Evolutionary conservation across 2,329 filamentous ascomycete species (phyloP).

Genomic region (Fusarium sp.): DNA sequence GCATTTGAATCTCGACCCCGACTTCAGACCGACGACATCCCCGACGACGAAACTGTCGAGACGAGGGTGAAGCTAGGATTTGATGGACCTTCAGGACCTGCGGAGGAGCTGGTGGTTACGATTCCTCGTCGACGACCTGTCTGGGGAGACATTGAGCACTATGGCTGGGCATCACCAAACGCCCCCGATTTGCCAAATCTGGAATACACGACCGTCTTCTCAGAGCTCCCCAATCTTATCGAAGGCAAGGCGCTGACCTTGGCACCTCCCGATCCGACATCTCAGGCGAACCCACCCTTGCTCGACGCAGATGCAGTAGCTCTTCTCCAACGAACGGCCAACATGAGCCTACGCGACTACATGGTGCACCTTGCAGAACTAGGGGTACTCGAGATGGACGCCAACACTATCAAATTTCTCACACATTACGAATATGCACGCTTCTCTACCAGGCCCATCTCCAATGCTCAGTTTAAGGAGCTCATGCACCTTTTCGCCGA

Average conservation of each 20-base stretch:
- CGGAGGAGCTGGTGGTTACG: slow-evolving; percentile 56
- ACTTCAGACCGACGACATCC: slow-evolving; percentile 35
- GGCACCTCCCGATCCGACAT: slow-evolving; percentile 68
- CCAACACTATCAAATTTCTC: slow-evolving; percentile 73
- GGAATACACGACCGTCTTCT: slow-evolving; percentile 84
- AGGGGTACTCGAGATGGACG: slow-evolving; percentile 65
- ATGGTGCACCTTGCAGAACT: slow-evolving; percentile 76
- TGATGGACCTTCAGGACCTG: slow-evolving; percentile 53
- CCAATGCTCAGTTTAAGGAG: slow-evolving; percentile 77
- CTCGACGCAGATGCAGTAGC: slow-evolving; percentile 77
- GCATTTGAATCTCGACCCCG: slow-evolving; percentile 72
- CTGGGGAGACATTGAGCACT: slow-evolving; percentile 89
- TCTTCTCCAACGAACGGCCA: slow-evolving; percentile 75
- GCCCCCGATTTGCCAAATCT: slow-evolving; percentile 81
- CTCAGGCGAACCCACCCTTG: slow-evolving; percentile 53
- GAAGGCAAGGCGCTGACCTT: slow-evolving; percentile 94
- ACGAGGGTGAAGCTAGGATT: slow-evolving; percentile 38
- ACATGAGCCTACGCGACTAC: slow-evolving; percentile 85
- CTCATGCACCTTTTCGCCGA: slow-evolving; percentile 89
- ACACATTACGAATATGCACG: slow-evolving; percentile 84
- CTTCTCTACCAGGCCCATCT: slow-evolving; percentile 79
- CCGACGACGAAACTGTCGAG: slow-evolving; percentile 30
- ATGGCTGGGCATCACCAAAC: slow-evolving; percentile 88
- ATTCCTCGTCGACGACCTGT: slow-evolving; percentile 65
- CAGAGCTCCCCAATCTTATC: slow-evolving; percentile 88